These are phyloP conservation scores for Didymella glomerata DNA, from an alignment of 2,329 filamentous ascomycete species.

Conservation along the genomic window DNA sequence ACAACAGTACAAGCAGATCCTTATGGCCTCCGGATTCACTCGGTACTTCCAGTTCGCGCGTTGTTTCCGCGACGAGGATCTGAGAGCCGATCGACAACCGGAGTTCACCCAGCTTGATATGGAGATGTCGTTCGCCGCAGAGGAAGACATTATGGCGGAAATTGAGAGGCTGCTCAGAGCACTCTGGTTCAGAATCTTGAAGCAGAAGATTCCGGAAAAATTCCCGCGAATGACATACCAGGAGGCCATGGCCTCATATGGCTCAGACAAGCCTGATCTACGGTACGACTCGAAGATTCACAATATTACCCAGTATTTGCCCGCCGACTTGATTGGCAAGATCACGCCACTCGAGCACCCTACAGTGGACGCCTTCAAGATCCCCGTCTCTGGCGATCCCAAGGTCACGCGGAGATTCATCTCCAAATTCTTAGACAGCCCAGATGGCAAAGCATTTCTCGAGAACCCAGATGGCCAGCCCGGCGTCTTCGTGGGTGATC, in stretches of 20 bases:
- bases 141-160: conserved; percentile 71
- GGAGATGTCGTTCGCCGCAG: conserved; percentile 87
- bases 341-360: conserved; percentile 75
- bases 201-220: conserved; percentile 52
- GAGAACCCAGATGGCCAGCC: conserved; percentile 80
- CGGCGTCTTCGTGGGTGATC: conserved; percentile 78
- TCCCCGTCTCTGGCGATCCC: conserved; percentile 65
- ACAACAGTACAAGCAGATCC: conserved; percentile 97
- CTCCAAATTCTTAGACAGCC: conserved; percentile 72
- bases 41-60: conserved; percentile 92
- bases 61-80: conserved; percentile 95
- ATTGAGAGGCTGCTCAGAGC: conserved; percentile 63
- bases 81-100: conserved; percentile 89
- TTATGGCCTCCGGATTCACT: conserved; percentile 87
- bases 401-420: conserved; percentile 69
- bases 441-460: conserved; percentile 66
- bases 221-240: conserved; percentile 75
- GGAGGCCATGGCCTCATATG: conserved; percentile 80
- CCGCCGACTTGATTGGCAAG: conserved; percentile 73
- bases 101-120: conserved; percentile 98
- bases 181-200: conserved; percentile 63
- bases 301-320: conserved; percentile 69
- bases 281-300: conserved; percentile 76
- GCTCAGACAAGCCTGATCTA: conserved; percentile 91
- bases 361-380: conserved; percentile 76